These are phyloP conservation scores for Tetraselmis striata DNA, from an alignment of 139 green algal species.

Conservation along the genomic window DNA sequence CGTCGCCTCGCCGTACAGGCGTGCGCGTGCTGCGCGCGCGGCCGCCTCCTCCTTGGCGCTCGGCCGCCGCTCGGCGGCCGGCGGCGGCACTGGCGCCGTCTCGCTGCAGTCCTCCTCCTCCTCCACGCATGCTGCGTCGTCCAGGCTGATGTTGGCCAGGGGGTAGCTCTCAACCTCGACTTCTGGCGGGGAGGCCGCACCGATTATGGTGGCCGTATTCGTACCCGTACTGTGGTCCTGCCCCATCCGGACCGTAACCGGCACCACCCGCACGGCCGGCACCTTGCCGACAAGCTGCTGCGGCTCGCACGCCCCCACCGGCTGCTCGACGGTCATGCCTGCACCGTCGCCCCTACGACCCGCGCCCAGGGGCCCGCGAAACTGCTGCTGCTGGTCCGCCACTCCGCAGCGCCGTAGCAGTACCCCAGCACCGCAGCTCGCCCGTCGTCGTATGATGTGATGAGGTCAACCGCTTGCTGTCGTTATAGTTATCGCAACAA, in stretches of 20 bases:
- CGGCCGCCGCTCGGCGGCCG: slow-evolving; percentile 1
- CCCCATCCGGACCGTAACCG: neutral
- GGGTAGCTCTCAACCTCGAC: neutral
- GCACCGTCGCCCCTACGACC: too few relatives aligned
- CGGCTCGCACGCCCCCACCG: too few relatives aligned
- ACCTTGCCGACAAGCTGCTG: too few relatives aligned
- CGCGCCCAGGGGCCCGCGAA: too few relatives aligned
- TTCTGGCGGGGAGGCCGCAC: neutral
- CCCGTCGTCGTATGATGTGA: too few relatives aligned
- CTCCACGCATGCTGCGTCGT: neutral
- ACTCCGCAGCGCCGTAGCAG: too few relatives aligned
- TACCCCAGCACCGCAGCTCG: too few relatives aligned
- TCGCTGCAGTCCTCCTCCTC: neutral
- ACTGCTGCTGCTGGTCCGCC: too few relatives aligned
- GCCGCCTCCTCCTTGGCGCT: slow-evolving; percentile 30
- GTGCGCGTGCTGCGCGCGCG: slow-evolving; percentile 26
- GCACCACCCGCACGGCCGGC: neutral
- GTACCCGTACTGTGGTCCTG: neutral
- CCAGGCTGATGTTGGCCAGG: neutral
- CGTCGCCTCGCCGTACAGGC: slow-evolving; percentile 10
- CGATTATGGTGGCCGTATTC: too few relatives aligned
- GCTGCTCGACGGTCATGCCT: too few relatives aligned
- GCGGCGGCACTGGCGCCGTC: neutral
- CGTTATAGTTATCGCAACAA: too few relatives aligned
- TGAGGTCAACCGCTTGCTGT: too few relatives aligned